phyloP scores from a whole-genome alignment of 305 asterid genomes.

The Fraxinus latifolia region DNA sequence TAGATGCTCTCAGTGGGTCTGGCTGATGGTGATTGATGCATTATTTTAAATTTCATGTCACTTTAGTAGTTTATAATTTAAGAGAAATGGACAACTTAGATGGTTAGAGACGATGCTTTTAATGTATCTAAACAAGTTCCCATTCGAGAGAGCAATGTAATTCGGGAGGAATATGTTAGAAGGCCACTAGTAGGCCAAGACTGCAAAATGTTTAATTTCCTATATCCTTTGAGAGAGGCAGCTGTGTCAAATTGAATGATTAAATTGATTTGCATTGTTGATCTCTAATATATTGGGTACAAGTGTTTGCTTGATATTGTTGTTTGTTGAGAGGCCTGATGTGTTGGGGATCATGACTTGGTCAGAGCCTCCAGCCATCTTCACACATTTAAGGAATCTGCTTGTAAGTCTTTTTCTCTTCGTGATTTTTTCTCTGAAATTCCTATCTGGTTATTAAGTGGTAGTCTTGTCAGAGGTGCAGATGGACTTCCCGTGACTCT shows the following conservation, averaged over 20 bases:
- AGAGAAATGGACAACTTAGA: background rate
- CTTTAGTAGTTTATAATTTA: background rate
- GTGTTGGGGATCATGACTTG: background rate
- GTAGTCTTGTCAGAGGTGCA: background rate
- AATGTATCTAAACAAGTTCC: background rate
- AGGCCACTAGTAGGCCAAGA: background rate
- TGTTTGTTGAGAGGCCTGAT: background rate
- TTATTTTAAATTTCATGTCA: background rate
- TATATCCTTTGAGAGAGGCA: background rate
- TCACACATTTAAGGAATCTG: background rate
- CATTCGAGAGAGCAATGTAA: background rate
- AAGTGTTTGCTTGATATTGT: background rate
- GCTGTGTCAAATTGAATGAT: background rate
- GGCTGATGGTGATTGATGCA: background rate
- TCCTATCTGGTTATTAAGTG: background rate
- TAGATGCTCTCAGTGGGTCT: background rate
- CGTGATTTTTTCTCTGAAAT: background rate
- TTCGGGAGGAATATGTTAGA: background rate
- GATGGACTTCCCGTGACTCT: background rate
- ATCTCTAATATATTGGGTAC: conserved; percentile 1
- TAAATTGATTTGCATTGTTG: background rate
- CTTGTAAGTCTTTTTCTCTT: background rate
- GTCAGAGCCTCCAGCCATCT: background rate
- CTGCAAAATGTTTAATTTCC: background rate
- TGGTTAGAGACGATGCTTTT: background rate